Evolutionary conservation across 345 rosid species (phyloP).

Genomic region (Gossypium stocksii): DNA sequence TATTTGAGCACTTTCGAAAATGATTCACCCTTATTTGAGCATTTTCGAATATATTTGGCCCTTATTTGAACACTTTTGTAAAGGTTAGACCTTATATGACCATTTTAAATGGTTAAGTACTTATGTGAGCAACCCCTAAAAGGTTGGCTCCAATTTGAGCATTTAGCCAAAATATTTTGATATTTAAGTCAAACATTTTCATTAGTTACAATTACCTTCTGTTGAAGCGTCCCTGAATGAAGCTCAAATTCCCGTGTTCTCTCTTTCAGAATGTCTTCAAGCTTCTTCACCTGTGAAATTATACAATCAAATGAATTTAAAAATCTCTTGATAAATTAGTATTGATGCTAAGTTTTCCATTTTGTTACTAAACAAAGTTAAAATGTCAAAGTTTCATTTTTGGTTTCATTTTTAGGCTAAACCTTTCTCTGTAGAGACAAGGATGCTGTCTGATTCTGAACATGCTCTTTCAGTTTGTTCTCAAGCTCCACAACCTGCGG

Average conservation of each 20-base stretch:
- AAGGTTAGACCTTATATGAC: too few species aligned
- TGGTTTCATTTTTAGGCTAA: too few species aligned
- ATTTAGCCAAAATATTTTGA: too few species aligned
- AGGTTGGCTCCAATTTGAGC: too few species aligned
- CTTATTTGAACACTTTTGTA: too few species aligned
- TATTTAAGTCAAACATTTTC: not conserved
- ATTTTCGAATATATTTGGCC: too few species aligned
- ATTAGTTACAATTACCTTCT: conserved; percentile 25
- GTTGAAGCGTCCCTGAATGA: conserved; percentile 28
- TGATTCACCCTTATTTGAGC: too few species aligned
- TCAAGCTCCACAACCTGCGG: conserved; percentile 32
- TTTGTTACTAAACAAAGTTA: not conserved
- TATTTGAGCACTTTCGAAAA: too few species aligned
- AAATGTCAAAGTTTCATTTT: not conserved
- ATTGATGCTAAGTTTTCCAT: not conserved
- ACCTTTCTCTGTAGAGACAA: conserved; percentile 32
- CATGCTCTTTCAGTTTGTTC: conserved; percentile 23
- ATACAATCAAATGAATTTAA: not conserved
- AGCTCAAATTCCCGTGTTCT: conserved; percentile 23
- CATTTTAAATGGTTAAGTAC: too few species aligned
- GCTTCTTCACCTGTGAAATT: conserved; percentile 28
- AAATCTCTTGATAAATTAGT: not conserved
- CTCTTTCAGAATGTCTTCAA: conserved; percentile 31
- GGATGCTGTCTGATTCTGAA: conserved; percentile 15
- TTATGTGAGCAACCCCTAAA: too few species aligned